Base-by-base conservation (phyloP, 768 basidiomycete genomes). In the Pleurotus sapidus region DNA sequence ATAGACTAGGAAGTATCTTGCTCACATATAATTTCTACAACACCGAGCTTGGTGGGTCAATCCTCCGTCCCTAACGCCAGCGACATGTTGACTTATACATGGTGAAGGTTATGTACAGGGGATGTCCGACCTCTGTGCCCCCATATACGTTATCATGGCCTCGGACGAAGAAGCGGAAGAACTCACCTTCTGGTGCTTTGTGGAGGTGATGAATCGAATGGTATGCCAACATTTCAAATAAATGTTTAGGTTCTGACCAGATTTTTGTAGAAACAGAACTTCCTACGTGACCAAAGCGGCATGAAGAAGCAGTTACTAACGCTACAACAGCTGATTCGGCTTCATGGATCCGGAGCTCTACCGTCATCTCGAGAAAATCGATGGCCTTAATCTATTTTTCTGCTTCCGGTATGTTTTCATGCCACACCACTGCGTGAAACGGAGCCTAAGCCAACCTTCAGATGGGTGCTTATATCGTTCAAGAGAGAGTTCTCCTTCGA, bases 281-380 rank as follows among this genome's bases (percentile, higher is more conserved):
- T 99, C 71, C 78, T 93, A 39, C 84, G 94, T 5, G 97, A 99
- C 66, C 97, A 99, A 68, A 93, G 90, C 59, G 97, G 97, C 3
- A 99, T 99, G 97, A 95, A 93, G 80, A 87, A 88, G 59, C 95
- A 98, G 66, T 72, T 99, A 23, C 82, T 85, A 24, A 91, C 90
- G 6, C 74, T 99, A 17, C 97, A 98, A 65, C 88, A 96, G 64
- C 73, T 99, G 12, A 90, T 98, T 40, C n/a, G 82, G 84, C 37
- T 81, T 95, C 30, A 96, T 98, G 93, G 97, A 99, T 66, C 95
- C 95, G 1, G 93, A 98, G 66, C 72, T 99, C 18, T 97, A 95
- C 69, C 84, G 88, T 43, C 95, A 98, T 72, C 72, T 98, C 55
- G 79, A 93, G 85, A 98, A 82, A 86, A 91, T 87, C 1, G 95